phyloP scores from a whole-genome alignment of 2,329 filamentous ascomycete genomes.

The Colletotrichum brevisporum region DNA sequence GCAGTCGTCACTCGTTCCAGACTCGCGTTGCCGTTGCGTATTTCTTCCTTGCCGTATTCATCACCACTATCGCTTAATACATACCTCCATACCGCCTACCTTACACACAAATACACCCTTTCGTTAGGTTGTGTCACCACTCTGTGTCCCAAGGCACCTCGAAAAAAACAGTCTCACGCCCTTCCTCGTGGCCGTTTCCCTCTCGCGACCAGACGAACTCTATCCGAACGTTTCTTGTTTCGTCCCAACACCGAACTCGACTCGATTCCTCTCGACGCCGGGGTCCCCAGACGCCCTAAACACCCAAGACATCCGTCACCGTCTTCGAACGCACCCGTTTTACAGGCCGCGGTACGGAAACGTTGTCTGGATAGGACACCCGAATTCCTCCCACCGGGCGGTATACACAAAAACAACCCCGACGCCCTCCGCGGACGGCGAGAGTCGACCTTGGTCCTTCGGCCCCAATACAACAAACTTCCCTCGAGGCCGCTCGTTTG shows the following conservation, averaged over 20 bases:
- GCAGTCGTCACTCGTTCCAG: conserved; percentile 33
- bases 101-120: conserved; percentile 3
- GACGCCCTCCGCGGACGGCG: conserved; percentile 28
- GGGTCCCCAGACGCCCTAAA: conserved; percentile 14
- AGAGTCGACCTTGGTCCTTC: conserved; percentile 1
- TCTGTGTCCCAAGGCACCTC: not conserved
- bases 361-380: conserved; percentile 19
- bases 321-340: not conserved
- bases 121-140: conserved; percentile 17
- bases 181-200: not conserved
- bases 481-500: not conserved
- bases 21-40: conserved; percentile 4
- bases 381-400: conserved; percentile 27
- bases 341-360: not conserved
- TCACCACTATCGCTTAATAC: conserved; percentile 32
- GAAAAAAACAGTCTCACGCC: conserved; percentile 3
- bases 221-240: conserved; percentile 12
- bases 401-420: conserved; percentile 23
- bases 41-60: not conserved
- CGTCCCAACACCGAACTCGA: conserved; percentile 30
- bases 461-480: not conserved
- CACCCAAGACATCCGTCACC: not conserved
- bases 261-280: not conserved
- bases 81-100: not conserved
- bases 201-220: conserved; percentile 20